Evolutionary conservation across 352 stramenopile genomes (phyloP), one percentile per base, ranked within the genome.

Genomic region (Achlya hypogyna): DNA sequence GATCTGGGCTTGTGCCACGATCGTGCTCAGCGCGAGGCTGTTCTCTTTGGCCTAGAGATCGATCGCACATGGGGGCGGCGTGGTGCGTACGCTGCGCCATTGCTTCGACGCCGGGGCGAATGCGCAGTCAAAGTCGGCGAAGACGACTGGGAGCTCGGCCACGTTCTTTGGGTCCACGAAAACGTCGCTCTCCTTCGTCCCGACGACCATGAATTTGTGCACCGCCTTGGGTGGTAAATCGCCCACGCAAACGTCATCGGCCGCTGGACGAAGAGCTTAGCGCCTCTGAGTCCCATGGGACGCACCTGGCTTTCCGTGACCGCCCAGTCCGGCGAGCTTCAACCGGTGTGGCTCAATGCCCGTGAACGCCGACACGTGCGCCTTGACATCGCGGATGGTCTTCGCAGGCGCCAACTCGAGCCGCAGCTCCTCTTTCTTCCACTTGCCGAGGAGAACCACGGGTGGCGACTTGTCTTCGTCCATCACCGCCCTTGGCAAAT

Each of bases 91-190:
- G 31, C 29, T 63, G 40, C 27, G 38, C 45, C 73, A 59, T 40
- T 60, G 74, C 58, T 5, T 75, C 69, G 38, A 73, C 74, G n/a
- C 73, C 69, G 31, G 76, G 66, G 84, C 84, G 42, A 91, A 88
- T 69, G 93, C 82, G 20, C 91, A 75, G 71, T 91, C 84, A 75
- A 95, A 94, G 69, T 96, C 86, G 69, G 87, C 77, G 52, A 91
- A 69, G 3, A 92, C 77, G 65, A 42, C 5, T 8, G 53, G 52
- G 4, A 54, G 43, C 1, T n/a, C 51, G 14, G 35, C 51, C 18
- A 28, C 23, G 5, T 9, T 18, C 16, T 53, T 29, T 40, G 68
- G 62, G 51, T 71, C 63, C 27, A 71, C 69, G 53, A 71, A 59
- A 20, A 73, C 69, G 8, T 71, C 62, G 23, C 60, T 52, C 23